Evolutionary conservation across 2,329 filamentous ascomycete species (phyloP), one percentile per base, ranked within the genome.

Genomic region (Elsinoe necatrix): DNA sequence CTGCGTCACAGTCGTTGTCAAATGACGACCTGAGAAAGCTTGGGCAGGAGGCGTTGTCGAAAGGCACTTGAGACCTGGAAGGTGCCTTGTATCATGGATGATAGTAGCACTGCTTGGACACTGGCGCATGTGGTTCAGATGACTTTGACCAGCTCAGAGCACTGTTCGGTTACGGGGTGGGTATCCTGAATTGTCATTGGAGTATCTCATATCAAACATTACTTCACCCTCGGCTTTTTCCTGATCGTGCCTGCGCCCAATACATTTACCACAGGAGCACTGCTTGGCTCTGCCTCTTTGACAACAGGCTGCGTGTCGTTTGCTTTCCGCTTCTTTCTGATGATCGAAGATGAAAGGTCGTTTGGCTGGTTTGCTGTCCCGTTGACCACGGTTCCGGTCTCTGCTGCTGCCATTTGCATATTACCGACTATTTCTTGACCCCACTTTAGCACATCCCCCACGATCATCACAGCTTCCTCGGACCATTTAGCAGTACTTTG

Each of bases 401-500:
- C 18, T 21, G 21, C 16, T 18, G 35, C 39, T 20, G 25, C 21
- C 14, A 43, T 23, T 34, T 41, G 14, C 25, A 50, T 35, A 5
- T 54, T 59, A 25, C 59, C 62, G 0, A 58, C 45, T 0, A 64
- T 51, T 4, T 58, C 57, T 12, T 56, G 57, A 18, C 58, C 61
- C 59, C 61, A 61, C 8, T 27, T 37, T 6, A 31, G 29, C 11
- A 51, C 52, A 39, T 9, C 60, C 27, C 5, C 63, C 60, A 42
- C 60, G 52, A 66, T 63, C 11, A 60, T 61, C 3, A 48, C 79
- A 1, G 85, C 81, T 64, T 92, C 86, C 12, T 77, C 77, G 42
- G 83, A 76, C 87, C 87, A 93, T 55, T 85, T 80, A 54, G 70
- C 73, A 1, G 87, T 88, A 64, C 86, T 89, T 29, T 76, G 75